These are phyloP conservation scores for Naegleria fowleri DNA, from an alignment of 208 protist genomes.

Conservation along the genomic window DNA sequence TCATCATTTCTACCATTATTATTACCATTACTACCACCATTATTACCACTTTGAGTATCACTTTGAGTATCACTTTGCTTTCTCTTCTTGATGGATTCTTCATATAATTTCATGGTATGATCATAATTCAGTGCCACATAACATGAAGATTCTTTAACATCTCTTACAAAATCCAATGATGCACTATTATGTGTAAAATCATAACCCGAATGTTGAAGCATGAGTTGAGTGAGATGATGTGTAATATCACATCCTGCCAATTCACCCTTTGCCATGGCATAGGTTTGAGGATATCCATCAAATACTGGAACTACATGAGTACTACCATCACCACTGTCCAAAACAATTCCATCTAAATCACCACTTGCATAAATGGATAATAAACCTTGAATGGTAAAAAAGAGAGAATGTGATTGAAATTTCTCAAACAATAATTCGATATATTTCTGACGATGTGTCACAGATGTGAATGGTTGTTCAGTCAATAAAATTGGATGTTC, in stretches of 20 bases:
- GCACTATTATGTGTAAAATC: conserved; percentile 70
- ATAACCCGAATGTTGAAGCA: conserved; percentile 65
- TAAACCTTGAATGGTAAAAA: conserved; percentile 80
- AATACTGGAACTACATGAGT: conserved; percentile 96
- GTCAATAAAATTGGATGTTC: conserved; percentile 75
- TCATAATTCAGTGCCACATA: conserved; percentile 67
- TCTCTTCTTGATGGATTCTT: neutral
- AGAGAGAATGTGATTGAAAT: conserved; percentile 83
- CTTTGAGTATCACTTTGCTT: neutral
- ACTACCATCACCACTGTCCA: conserved; percentile 97
- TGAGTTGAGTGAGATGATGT: conserved; percentile 82
- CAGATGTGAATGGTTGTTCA: conserved; percentile 87
- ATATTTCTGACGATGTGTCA: conserved; percentile 81
- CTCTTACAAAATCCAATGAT: neutral
- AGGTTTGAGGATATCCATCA: conserved; percentile 82
- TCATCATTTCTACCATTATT: too few species aligned
- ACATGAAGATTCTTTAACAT: conserved; percentile 71
- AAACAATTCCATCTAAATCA: conserved; percentile 90
- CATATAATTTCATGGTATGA: neutral
- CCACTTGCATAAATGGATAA: conserved; percentile 94
- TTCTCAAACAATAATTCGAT: conserved; percentile 93
- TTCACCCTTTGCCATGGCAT: conserved; percentile 76
- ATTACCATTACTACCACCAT: too few species aligned
- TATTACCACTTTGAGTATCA: too few species aligned
- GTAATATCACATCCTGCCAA: conserved; percentile 94